Evolutionary conservation across 208 protist genomes (phyloP), one percentile per base, ranked within the genome.

Genomic region (Crithidia bombi): DNA sequence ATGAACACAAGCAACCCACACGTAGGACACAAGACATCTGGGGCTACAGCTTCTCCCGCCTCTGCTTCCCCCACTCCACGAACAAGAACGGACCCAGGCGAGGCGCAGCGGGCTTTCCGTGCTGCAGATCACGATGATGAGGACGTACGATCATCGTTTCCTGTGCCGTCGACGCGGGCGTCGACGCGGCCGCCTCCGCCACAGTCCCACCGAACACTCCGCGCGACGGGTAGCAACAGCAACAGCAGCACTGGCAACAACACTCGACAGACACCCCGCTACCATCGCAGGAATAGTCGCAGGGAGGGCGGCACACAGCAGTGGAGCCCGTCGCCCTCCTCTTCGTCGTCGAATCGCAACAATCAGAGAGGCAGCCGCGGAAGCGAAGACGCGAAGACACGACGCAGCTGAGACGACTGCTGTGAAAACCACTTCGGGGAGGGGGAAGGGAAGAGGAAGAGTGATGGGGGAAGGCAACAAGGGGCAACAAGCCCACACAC

Each of bases 221-320:
- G 35, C 11, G 7, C 44, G 10, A 62, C 17, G 14, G 58, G 26
- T 12, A 63, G 50, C 44, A 65, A 44, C 41, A 55, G 52, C 30
- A 69, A 63, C 35, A 66, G 63, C 54, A 41, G 36, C 19, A 43
- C 65, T 25, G 52, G 33, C 39, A 65, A 73, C 21, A 71, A 54
- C 30, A 66, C 47, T 32, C 49, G 28, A 39, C 7, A 14, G 67
- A 30, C 33, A 56, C 17, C 15, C 11, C 41, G 35, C 3, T 26
- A 38, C 38, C 9, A 28, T 39, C 35, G 30, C 52, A 74, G 67
- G 26, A 56, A 30, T 19, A 66, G 50, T 44, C 39, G 23, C 23
- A 43, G 32, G 10, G 23, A 21, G 36, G n/a, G 12, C 21, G 25
- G 11, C 10, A 15, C 0, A 36, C 54, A 47, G 54, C 28, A 51